Percentiles rank a stretch among this genome's conserved stretches.
Conservation (phyloP, 2,329 filamentous ascomycete species). For the Elsinoe australis region DNA sequence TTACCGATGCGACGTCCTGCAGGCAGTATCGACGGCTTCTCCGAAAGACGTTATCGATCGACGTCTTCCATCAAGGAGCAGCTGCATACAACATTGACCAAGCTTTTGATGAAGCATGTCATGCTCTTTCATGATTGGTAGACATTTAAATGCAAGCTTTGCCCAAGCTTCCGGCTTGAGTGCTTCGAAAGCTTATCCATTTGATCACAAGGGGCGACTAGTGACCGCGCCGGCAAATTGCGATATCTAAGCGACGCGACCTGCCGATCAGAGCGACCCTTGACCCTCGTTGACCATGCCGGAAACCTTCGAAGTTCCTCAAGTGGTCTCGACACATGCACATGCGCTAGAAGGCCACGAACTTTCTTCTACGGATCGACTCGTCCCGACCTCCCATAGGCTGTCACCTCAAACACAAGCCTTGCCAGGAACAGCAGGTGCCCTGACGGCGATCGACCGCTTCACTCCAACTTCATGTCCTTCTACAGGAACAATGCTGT, state of each 20-base stretch:
- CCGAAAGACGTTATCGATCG: constrained; percentile 13
- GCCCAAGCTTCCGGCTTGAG: constrained; percentile 2
- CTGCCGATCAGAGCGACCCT: constrained; percentile 12
- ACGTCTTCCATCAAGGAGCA: constrained; percentile 1
- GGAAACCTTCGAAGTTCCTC: neutral
- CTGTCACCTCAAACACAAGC: constrained; percentile 10
- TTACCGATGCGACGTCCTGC: no score
- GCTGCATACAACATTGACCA: constrained; percentile 7
- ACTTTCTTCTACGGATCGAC: constrained; percentile 6
- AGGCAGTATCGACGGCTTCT: constrained; percentile 1
- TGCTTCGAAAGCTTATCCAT: constrained; percentile 16
- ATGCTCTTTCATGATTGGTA: neutral
- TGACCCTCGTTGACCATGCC: neutral
- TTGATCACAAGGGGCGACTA: constrained; percentile 17
- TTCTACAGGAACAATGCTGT: neutral
- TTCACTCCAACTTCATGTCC: constrained; percentile 1
- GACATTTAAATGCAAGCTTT: neutral
- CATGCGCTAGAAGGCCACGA: neutral
- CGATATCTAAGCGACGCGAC: constrained; percentile 17
- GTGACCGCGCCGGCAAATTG: constrained; percentile 1
- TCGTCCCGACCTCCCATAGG: constrained; percentile 16
- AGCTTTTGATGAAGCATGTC: constrained; percentile 12
- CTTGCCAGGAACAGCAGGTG: constrained; percentile 15
- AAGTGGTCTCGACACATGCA: neutral
- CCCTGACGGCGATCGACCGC: constrained; percentile 8